These are phyloP conservation scores for Colletotrichum scovillei DNA, from an alignment of 2,329 filamentous ascomycete genomes.

Conservation along the genomic window DNA sequence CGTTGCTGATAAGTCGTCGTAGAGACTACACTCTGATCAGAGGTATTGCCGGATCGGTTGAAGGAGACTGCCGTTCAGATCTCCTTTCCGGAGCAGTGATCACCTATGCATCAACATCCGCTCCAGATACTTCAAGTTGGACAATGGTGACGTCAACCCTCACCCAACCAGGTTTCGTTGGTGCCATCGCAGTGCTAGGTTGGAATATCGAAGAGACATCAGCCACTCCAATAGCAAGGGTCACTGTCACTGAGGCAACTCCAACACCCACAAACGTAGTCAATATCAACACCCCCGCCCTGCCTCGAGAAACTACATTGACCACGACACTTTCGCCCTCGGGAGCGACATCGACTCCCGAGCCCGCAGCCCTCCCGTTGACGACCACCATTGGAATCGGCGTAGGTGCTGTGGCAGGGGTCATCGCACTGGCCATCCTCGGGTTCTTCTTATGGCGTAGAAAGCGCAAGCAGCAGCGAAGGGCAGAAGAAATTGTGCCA, in stretches of 20 bases:
- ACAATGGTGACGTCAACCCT: neutral
- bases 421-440: neutral
- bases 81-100: neutral
- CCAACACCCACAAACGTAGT: too few relatives aligned
- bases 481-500: neutral
- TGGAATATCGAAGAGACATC: neutral
- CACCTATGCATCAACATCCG: slow-evolving; percentile 2
- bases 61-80: slow-evolving; percentile 11
- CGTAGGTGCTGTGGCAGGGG: neutral
- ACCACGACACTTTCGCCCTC: neutral
- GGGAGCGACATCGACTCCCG: neutral
- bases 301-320: neutral
- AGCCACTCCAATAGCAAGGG: neutral
- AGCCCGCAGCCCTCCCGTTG: neutral
- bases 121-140: neutral
- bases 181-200: neutral
- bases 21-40: slow-evolving; percentile 11
- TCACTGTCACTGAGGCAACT: neutral
- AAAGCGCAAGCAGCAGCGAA: neutral
- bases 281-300: neutral
- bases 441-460: neutral
- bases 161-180: neutral
- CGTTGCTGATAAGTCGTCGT: neutral
- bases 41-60: neutral
- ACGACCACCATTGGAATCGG: neutral